phyloP scores from a whole-genome alignment of 495 filamentous ascomycete genomes.

The Lichenothelia convexa region DNA sequence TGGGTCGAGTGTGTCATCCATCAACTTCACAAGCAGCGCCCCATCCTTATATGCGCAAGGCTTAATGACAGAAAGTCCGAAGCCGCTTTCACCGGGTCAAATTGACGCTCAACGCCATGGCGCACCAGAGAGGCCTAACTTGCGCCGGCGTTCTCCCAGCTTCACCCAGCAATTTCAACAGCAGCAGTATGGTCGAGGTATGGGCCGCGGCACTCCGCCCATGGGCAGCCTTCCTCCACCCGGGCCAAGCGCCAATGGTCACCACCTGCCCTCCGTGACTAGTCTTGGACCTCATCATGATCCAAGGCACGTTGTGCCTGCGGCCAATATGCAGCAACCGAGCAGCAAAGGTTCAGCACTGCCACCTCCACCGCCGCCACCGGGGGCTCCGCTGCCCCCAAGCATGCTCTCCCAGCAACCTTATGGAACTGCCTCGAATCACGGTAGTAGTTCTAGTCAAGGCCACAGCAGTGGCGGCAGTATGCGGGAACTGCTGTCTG shows the following conservation, averaged over 20 bases:
- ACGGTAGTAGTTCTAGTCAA: constrained; percentile 21
- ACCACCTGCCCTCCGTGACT: constrained; percentile 34
- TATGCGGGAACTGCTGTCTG: constrained; percentile 18
- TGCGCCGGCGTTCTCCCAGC: constrained; percentile 49
- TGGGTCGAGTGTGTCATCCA: constrained; percentile 10
- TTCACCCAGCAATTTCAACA: constrained; percentile 50
- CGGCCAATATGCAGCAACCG: too few species aligned
- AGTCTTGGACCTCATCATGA: constrained; percentile 13
- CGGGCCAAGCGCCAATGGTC: constrained; percentile 14
- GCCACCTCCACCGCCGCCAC: background rate
- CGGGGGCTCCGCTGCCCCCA: constrained; percentile 9
- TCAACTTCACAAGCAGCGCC: constrained; percentile 6
- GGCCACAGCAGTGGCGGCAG: constrained; percentile 19
- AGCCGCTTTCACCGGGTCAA: constrained; percentile 62
- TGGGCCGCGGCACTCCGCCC: constrained; percentile 22
- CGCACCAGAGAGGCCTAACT: constrained; percentile 28
- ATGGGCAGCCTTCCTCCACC: constrained; percentile 14
- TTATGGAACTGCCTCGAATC: constrained; percentile 14
- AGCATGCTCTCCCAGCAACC: constrained; percentile 19
- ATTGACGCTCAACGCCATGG: constrained; percentile 39
- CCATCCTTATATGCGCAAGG: constrained; percentile 48
- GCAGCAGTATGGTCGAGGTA: constrained; percentile 39
- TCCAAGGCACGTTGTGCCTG: too few species aligned
- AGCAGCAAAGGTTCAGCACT: constrained; percentile 10
- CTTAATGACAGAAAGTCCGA: constrained; percentile 71